These are phyloP conservation scores for Castanea mollissima DNA, from an alignment of 306 rosid species.

Conservation along the genomic window DNA sequence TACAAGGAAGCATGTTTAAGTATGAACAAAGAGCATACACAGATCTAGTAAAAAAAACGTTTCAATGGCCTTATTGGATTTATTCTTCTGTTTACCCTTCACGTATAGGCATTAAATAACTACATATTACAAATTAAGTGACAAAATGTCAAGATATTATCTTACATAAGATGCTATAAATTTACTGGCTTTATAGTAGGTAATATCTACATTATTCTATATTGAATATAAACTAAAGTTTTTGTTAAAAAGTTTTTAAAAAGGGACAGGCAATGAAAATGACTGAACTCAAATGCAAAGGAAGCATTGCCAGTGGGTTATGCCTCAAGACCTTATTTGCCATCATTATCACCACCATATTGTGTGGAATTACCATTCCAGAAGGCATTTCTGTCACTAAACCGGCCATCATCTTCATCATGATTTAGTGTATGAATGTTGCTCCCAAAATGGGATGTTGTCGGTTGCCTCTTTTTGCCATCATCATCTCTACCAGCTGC, in stretches of 20 bases:
- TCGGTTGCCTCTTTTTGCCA: conserved; percentile 13
- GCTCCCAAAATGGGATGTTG: conserved; percentile 39
- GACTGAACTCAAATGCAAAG: background rate
- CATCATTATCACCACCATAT: conserved; percentile 45
- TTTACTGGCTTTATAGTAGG: background rate
- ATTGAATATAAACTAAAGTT: background rate
- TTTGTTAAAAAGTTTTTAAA: background rate
- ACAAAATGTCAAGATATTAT: background rate
- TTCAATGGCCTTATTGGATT: background rate
- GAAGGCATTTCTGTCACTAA: conserved; percentile 43
- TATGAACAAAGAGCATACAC: too few relatives aligned
- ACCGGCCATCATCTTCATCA: conserved; percentile 50
- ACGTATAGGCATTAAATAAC: background rate
- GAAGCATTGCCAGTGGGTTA: background rate
- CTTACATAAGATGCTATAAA: background rate
- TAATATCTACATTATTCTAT: background rate
- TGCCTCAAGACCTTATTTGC: conserved; percentile 22
- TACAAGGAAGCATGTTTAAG: too few relatives aligned
- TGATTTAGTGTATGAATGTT: conserved; percentile 51
- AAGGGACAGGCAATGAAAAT: background rate
- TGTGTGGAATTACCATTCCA: conserved; percentile 70
- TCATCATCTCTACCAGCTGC: conserved; percentile 20
- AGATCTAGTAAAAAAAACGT: background rate
- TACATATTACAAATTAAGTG: background rate
- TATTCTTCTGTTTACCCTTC: background rate